phyloP scores from a whole-genome alignment of 192 early-diverging fungal genomes.

The Ambispora gerdemannii region DNA sequence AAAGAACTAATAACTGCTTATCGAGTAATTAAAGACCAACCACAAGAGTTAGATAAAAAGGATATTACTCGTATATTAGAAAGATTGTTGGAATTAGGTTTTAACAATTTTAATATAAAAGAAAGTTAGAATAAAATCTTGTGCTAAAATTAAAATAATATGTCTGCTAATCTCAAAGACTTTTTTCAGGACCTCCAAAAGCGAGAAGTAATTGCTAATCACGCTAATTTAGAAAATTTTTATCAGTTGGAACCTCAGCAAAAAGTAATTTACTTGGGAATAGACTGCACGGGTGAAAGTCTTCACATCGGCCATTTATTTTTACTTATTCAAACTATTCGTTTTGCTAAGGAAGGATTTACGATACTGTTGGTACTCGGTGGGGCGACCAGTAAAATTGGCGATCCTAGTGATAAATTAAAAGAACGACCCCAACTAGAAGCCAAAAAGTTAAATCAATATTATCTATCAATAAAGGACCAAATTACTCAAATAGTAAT shows the following conservation, averaged over 20 bases:
- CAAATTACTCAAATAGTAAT: background rate
- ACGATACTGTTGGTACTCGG: constrained; percentile 4
- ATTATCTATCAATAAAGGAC: background rate
- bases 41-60: background rate
- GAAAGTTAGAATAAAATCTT: too few relatives aligned
- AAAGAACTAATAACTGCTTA: background rate
- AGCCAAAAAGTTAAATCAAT: background rate
- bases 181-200: constrained; percentile 23
- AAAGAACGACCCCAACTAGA: constrained; percentile 16
- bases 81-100: too few relatives aligned
- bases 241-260: constrained; percentile 4
- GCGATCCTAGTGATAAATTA: constrained; percentile 12
- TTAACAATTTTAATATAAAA: too few relatives aligned
- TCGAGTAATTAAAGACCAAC: background rate
- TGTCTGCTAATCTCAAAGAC: constrained; percentile 1
- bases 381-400: constrained; percentile 18
- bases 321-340: constrained; percentile 14
- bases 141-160: constrained; percentile 20
- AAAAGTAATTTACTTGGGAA: constrained; percentile 15
- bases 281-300: constrained; percentile 9
- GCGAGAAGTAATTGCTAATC: constrained; percentile 14
- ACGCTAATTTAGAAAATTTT: constrained; percentile 24
- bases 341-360: constrained; percentile 17
- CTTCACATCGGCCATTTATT: constrained; percentile 25
- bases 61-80: too few relatives aligned